phyloP scores from a whole-genome alignment of 108 stramenopile species.

The Mediolabrus comicus region DNA sequence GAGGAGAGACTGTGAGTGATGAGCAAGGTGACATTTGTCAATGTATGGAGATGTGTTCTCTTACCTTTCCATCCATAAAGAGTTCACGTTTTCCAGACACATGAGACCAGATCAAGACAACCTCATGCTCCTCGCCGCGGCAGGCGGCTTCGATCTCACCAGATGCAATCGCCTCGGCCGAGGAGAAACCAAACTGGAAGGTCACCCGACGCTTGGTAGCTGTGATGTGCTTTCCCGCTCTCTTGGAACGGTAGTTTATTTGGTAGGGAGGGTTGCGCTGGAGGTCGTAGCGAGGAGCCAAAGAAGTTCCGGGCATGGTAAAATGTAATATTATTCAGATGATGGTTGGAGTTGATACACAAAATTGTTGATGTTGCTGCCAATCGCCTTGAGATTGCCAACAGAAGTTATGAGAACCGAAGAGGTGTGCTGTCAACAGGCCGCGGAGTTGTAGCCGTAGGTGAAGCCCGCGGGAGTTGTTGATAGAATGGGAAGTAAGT shows the following conservation, averaged over 20 bases:
- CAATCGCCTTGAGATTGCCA: no score
- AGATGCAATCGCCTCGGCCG: conserved; percentile 25
- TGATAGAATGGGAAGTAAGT: no score
- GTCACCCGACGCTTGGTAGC: conserved; percentile 42
- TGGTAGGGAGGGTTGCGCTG: conserved; percentile 44
- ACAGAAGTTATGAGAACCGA: no score
- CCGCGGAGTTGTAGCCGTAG: no score
- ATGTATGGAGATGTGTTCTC: no score
- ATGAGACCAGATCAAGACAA: conserved; percentile 46
- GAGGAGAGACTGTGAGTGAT: no score
- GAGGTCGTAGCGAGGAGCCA: conserved; percentile 32
- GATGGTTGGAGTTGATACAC: neutral
- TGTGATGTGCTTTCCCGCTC: conserved; percentile 39
- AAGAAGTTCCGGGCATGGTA: neutral
- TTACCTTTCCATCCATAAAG: conserved; percentile 38
- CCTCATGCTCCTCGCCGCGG: conserved; percentile 57
- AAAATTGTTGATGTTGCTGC: neutral
- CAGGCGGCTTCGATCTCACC: conserved; percentile 39
- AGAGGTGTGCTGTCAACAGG: no score
- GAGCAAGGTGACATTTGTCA: no score
- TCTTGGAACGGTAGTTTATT: conserved; percentile 46
- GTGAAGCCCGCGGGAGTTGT: no score
- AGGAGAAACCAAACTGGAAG: conserved; percentile 45
- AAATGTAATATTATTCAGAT: neutral
- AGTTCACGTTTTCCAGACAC: conserved; percentile 46